phyloP scores from a whole-genome alignment of 108 stramenopile genomes.

The Skeletonema marinoi region DNA sequence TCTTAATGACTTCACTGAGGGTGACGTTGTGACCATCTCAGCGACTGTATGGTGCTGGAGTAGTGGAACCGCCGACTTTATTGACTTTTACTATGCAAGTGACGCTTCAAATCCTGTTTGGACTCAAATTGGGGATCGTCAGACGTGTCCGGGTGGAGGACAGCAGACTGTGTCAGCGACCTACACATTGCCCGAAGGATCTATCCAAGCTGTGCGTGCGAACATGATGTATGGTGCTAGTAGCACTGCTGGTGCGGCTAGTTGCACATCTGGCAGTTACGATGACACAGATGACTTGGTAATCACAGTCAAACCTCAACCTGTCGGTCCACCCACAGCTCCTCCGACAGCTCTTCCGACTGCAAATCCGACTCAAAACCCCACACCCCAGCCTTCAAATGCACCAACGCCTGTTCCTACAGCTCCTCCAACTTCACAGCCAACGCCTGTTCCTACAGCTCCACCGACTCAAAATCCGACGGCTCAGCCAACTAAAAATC shows the following conservation, averaged over 20 bases:
- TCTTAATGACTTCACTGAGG: neutral
- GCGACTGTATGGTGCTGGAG: neutral
- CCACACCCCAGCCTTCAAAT: too few relatives aligned
- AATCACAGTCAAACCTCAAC: neutral
- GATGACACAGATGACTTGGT: neutral
- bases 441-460: too few relatives aligned
- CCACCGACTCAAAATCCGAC: too few relatives aligned
- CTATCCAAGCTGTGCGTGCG: neutral
- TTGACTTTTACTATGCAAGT: neutral
- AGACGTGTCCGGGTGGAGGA: neutral
- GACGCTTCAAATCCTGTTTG: neutral
- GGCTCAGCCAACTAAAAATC: too few relatives aligned
- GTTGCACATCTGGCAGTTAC: neutral
- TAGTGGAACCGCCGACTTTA: neutral
- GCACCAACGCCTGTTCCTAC: too few relatives aligned
- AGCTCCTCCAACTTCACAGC: too few relatives aligned
- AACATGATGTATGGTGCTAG: neutral
- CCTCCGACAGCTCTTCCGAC: too few relatives aligned
- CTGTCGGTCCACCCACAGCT: too few relatives aligned
- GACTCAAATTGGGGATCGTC: neutral
- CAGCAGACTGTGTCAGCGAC: neutral
- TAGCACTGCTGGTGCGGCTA: neutral
- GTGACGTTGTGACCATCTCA: neutral
- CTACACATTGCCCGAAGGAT: neutral
- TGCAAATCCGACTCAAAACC: too few relatives aligned